These are phyloP conservation scores for Picocystis sp. DNA, from an alignment of 163 green algal species.

Conservation along the genomic window DNA sequence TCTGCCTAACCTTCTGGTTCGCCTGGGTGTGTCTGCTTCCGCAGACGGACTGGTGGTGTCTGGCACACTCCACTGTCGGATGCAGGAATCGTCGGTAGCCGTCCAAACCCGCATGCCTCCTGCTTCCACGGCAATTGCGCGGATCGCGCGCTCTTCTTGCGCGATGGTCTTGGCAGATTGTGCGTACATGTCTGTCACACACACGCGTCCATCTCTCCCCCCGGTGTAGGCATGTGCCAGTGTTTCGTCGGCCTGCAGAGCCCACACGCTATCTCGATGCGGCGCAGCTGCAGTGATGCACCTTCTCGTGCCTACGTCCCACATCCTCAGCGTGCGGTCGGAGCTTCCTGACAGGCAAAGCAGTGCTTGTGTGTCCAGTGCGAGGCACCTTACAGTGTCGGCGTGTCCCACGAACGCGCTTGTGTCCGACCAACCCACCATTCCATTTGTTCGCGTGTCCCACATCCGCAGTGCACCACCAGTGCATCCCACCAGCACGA, in stretches of 20 bases:
- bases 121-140: not conserved
- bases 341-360: slow-evolving; percentile 6
- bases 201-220: slow-evolving; percentile 42
- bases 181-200: slow-evolving; percentile 3
- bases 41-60: not conserved
- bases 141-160: not conserved
- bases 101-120: not conserved
- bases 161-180: not conserved
- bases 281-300: slow-evolving; percentile 62
- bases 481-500: not conserved
- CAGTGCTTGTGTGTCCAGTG: slow-evolving; percentile 11
- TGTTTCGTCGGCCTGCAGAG: slow-evolving; percentile 27
- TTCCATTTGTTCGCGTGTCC: slow-evolving; percentile 33
- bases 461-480: slow-evolving; percentile 31
- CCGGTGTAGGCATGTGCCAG: slow-evolving; percentile 47
- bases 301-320: slow-evolving; percentile 74
- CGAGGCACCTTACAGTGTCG: slow-evolving; percentile 54
- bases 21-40: not conserved
- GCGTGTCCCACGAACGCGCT: slow-evolving; percentile 50
- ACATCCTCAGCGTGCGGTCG: slow-evolving; percentile 39
- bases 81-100: slow-evolving; percentile 1
- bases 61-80: not conserved
- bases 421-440: slow-evolving; percentile 17
- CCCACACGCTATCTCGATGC: slow-evolving; percentile 76
- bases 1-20: no score